phyloP scores from a whole-genome alignment of 73 alveolate species.

The Blepharisma japonicum region DNA sequence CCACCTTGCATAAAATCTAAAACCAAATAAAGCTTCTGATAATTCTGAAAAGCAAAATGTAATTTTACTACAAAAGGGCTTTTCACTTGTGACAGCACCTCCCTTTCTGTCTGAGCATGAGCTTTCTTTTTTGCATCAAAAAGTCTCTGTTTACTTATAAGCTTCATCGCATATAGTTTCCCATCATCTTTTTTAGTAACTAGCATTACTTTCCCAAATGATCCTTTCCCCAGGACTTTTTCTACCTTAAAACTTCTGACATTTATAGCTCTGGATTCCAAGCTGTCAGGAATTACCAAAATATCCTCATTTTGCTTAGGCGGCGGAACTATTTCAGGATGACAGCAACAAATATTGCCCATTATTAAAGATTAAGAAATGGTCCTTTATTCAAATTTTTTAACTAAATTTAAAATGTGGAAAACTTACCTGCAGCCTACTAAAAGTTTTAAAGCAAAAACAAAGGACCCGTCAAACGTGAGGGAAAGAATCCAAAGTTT shows the following conservation, averaged over 20 bases:
- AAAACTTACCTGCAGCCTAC: conserved; percentile 19
- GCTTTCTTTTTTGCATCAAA: conserved; percentile 65
- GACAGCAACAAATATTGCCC: too few species aligned
- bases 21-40: conserved; percentile 82
- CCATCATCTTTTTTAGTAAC: conserved; percentile 50
- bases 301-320: too few species aligned
- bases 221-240: conserved; percentile 79
- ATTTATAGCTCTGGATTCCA: too few species aligned
- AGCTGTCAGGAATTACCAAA: too few species aligned
- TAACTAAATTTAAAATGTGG: conserved; percentile 4
- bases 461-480: conserved; percentile 2
- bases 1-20: conserved; percentile 85
- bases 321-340: too few species aligned
- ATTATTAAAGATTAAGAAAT: too few species aligned
- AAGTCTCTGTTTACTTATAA: conserved; percentile 65
- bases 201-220: conserved; percentile 77
- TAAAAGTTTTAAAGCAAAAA: conserved; percentile 16
- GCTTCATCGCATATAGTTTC: conserved; percentile 80
- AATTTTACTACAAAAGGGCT: conserved; percentile 83
- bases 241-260: conserved; percentile 56
- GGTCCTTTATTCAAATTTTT: neutral
- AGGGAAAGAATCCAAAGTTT: conserved; percentile 15
- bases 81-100: conserved; percentile 56
- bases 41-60: conserved; percentile 87
- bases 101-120: conserved; percentile 67